phyloP scores from a whole-genome alignment of 768 basidiomycete genomes.

The Phylloporus arenicola region DNA sequence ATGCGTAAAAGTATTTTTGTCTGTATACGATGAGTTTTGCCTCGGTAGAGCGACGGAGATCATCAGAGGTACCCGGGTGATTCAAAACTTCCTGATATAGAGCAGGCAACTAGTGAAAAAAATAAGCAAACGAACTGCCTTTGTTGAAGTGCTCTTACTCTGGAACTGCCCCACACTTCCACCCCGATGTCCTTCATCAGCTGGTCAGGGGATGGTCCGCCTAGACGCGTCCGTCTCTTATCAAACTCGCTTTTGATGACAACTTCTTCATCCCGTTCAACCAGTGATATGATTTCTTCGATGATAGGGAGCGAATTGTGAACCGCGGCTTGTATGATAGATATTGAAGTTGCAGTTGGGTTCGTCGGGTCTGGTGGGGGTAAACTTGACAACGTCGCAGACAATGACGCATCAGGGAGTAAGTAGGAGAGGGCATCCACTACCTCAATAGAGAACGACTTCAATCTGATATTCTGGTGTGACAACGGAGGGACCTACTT shows the following conservation, averaged over 20 bases:
- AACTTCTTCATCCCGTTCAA: slow-evolving; percentile 59
- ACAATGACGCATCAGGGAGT: slow-evolving; percentile 69
- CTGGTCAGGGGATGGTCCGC: slow-evolving; percentile 54
- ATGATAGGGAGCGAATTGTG: slow-evolving; percentile 67
- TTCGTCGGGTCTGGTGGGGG: slow-evolving; percentile 75
- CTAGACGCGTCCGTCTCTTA: slow-evolving; percentile 72
- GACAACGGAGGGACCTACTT: slow-evolving; percentile 38
- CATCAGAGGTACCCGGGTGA: slow-evolving; percentile 74
- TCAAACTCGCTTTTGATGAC: slow-evolving; percentile 62
- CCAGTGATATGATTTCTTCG: slow-evolving; percentile 62
- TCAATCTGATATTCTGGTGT: neutral
- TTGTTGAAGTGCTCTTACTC: slow-evolving; percentile 35
- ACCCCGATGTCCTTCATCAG: slow-evolving; percentile 57
- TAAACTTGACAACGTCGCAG: slow-evolving; percentile 55
- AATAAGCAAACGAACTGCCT: slow-evolving; percentile 8
- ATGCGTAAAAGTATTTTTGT: slow-evolving; percentile 55
- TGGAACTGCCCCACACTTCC: slow-evolving; percentile 59
- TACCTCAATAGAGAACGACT: slow-evolving; percentile 40
- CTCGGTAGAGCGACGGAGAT: slow-evolving; percentile 73
- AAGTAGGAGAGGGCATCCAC: slow-evolving; percentile 60
- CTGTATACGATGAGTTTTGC: slow-evolving; percentile 66
- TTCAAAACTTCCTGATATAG: slow-evolving; percentile 78
- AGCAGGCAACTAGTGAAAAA: slow-evolving; percentile 49
- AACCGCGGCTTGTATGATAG: slow-evolving; percentile 53
- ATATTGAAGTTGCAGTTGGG: slow-evolving; percentile 57